Evolutionary conservation across 768 basidiomycete genomes (phyloP).

Genomic region (Psilocybe sp.): DNA sequence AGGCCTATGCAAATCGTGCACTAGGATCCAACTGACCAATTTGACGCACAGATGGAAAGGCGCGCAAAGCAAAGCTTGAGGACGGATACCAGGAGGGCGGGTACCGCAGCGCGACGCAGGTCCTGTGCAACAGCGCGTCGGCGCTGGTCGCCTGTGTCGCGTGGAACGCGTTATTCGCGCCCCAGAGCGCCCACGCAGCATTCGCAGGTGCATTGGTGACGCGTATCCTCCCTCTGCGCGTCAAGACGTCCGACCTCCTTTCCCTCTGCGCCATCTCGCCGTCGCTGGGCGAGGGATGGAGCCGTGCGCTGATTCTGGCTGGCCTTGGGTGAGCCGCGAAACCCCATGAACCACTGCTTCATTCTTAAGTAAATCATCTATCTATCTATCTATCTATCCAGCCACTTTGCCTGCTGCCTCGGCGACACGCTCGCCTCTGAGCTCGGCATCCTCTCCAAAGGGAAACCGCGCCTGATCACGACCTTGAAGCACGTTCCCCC

Average conservation of each 20-base stretch:
- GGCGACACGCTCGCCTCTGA: slow-evolving; percentile 94
- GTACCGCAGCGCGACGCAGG: slow-evolving; percentile 77
- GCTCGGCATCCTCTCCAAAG: slow-evolving; percentile 78
- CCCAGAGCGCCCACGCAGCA: slow-evolving; percentile 34
- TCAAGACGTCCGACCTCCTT: too few relatives aligned
- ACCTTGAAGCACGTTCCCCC: slow-evolving; percentile 73
- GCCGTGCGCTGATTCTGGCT: slow-evolving; percentile 59
- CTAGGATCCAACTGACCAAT: neutral
- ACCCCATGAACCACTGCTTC: neutral
- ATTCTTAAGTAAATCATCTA: too few relatives aligned
- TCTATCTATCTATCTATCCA: slow-evolving; percentile 31
- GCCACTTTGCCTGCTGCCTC: slow-evolving; percentile 85
- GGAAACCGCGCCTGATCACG: slow-evolving; percentile 74
- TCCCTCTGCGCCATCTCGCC: slow-evolving; percentile 55
- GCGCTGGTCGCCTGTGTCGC: slow-evolving; percentile 54
- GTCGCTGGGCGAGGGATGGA: slow-evolving; percentile 45
- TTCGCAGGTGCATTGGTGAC: slow-evolving; percentile 24
- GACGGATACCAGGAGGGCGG: slow-evolving; percentile 74
- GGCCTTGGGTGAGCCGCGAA: slow-evolving; percentile 55
- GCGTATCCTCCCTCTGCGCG: slow-evolving; percentile 9
- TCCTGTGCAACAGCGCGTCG: slow-evolving; percentile 74
- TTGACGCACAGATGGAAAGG: slow-evolving; percentile 61
- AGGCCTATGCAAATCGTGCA: neutral
- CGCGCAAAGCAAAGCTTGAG: slow-evolving; percentile 71
- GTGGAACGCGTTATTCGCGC: slow-evolving; percentile 65